Conservation (phyloP, 2,329 filamentous ascomycete genomes). For the Exophiala viscosa region DNA sequence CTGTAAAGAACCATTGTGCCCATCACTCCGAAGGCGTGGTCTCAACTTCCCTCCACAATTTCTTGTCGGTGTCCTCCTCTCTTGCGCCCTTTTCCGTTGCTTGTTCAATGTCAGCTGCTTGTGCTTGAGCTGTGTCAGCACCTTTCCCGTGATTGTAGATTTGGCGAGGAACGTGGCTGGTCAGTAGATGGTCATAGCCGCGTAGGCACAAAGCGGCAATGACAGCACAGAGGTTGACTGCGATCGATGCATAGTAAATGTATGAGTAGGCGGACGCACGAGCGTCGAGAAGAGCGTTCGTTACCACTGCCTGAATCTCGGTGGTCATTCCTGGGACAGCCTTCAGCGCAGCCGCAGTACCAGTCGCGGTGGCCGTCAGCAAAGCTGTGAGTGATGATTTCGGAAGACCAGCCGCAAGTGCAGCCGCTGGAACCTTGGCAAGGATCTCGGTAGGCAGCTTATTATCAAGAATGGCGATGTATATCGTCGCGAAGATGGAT, state of each 20-base stretch:
- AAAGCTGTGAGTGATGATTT: neutral
- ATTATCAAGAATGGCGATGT: neutral
- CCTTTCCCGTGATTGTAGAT: neutral
- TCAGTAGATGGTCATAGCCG: neutral
- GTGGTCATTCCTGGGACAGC: neutral
- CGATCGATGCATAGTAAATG: slow-evolving; percentile 1
- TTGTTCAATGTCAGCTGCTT: no score
- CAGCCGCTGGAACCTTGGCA: neutral
- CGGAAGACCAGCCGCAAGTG: neutral
- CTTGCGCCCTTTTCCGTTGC: no score
- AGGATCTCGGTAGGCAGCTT: neutral
- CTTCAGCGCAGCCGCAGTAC: neutral
- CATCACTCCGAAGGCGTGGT: no score
- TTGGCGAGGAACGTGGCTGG: neutral
- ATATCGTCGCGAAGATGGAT: neutral
- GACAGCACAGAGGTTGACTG: neutral
- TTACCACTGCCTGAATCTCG: neutral
- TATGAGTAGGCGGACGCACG: neutral
- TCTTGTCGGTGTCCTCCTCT: no score
- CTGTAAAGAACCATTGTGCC: no score
- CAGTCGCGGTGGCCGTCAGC: neutral
- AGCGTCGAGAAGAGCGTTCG: neutral
- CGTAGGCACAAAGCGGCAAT: neutral
- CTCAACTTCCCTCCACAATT: no score
- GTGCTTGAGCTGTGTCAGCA: neutral